Evolutionary conservation across 257 asterid species (phyloP).

Genomic region (Solanum bukasovii): DNA sequence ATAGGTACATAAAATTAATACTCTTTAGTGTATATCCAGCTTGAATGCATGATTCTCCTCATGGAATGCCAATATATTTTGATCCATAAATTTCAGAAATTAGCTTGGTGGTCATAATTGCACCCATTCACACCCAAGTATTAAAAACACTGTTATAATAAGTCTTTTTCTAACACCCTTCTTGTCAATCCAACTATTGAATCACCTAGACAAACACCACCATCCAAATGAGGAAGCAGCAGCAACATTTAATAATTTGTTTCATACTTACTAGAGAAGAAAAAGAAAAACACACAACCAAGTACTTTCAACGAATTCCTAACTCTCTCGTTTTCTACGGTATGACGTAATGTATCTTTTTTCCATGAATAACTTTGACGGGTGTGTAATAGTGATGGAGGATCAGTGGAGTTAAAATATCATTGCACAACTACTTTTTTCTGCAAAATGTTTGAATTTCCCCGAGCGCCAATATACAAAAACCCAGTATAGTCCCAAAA

Average conservation of each 20-base stretch:
- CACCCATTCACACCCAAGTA: neutral
- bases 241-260: neutral
- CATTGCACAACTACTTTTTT: neutral
- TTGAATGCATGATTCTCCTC: neutral
- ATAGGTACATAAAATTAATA: neutral
- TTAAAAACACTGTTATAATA: neutral
- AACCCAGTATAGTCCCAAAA: too few species aligned
- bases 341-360: neutral
- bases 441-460: neutral
- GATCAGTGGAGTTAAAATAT: neutral
- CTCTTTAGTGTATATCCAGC: neutral
- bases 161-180: neutral
- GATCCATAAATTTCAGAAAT: neutral
- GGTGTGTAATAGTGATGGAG: neutral
- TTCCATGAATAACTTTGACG: neutral
- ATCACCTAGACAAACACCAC: neutral
- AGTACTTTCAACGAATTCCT: neutral
- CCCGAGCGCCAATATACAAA: too few species aligned
- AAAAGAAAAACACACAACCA: neutral
- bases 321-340: neutral
- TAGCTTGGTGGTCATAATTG: neutral
- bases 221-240: neutral
- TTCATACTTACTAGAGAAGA: neutral
- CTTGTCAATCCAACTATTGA: neutral
- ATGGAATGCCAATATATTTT: neutral